A percentile compares a stretch with the other conserved stretches of the same genome.
These are phyloP conservation scores for Lagenidium sp. DNA, from an alignment of 352 stramenopile species.

Conservation along the genomic window DNA sequence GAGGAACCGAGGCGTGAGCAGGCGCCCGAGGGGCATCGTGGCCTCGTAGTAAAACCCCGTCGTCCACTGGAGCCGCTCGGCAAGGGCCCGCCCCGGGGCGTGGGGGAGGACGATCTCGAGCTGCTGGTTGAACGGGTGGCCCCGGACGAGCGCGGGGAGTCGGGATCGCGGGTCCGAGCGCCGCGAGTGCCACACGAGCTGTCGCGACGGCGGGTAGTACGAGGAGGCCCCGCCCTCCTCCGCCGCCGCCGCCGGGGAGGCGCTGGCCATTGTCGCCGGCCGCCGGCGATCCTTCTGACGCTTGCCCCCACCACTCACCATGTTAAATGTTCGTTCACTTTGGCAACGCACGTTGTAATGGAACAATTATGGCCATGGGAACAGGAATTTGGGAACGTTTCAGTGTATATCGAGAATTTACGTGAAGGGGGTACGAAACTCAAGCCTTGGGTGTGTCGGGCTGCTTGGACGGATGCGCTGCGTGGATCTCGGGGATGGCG, in stretches of 20 bases:
- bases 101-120: slow-evolving; percentile 53
- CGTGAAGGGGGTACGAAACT: not conserved
- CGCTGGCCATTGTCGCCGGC: slow-evolving; percentile 20
- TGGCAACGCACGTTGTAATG: not conserved
- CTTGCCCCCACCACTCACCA: slow-evolving; percentile 64
- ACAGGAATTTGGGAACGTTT: no score
- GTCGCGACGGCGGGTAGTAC: slow-evolving; percentile 25
- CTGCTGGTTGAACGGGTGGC: slow-evolving; percentile 59
- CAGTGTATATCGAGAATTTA: not conserved
- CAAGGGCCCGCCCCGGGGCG: slow-evolving; percentile 15
- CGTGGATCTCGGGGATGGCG: slow-evolving; percentile 71
- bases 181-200: slow-evolving; percentile 59
- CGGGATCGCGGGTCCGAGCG: slow-evolving; percentile 34
- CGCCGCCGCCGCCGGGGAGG: slow-evolving; percentile 3
- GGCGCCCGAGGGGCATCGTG: slow-evolving; percentile 30
- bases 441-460: not conserved
- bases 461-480: slow-evolving; percentile 82
- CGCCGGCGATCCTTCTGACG: no score
- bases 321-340: slow-evolving; percentile 6
- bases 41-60: slow-evolving; percentile 81
- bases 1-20: slow-evolving; percentile 54
- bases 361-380: no score
- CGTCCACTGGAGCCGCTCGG: slow-evolving; percentile 60
- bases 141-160: slow-evolving; percentile 27
- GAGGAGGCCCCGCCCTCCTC: slow-evolving; percentile 6